Evolutionary conservation across 1,284 basidiomycete species (phyloP), one percentile per base, ranked within the genome.

Genomic region (Leccinum pallidistipes): DNA sequence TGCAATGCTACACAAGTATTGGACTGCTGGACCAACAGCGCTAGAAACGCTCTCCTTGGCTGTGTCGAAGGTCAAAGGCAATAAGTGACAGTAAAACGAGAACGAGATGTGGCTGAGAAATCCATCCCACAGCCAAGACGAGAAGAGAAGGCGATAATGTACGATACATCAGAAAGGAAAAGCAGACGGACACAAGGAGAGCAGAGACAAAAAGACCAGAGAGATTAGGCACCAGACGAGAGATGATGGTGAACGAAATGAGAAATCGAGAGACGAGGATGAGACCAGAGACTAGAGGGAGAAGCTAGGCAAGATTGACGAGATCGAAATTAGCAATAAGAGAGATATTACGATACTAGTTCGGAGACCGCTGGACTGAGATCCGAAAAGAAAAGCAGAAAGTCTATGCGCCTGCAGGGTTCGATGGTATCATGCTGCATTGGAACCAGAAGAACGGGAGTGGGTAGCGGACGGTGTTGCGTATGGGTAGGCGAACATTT

Each of bases 21-120:
- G 55, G 59, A 62, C 64, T 66, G 70, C 71, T 70, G 64, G 66
- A 70, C 74, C 73, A 67, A 71, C 67, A 73, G 65, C 71, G 57
- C 59, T 52, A 55, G 62, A 65, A 64, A 63, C 58, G 67, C 73
- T 65, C 74, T 68, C 71, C 71, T 73, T 64, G 64, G 64, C 68
- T 55, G 10, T 56, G 51, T 57, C 45, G 64, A 73, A 31, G 61
- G 64, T 70, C 66, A 72, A 73, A 74, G 65, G 36, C 53, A 65
- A 73, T 75, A 73, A 73, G 74, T 73, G 62, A 70, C 70, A 73
- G 43, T 55, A 72, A 73, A n/a, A n/a, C n/a, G n/a, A n/a, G n/a
- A n/a, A n/a, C n/a, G n/a, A n/a, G n/a, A n/a, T n/a, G n/a, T n/a
- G n/a, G n/a, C n/a, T n/a, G n/a, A n/a, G n/a, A n/a, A n/a, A n/a